Conservation (phyloP, 2,329 filamentous ascomycete genomes). For the Colletotrichum musicola region DNA sequence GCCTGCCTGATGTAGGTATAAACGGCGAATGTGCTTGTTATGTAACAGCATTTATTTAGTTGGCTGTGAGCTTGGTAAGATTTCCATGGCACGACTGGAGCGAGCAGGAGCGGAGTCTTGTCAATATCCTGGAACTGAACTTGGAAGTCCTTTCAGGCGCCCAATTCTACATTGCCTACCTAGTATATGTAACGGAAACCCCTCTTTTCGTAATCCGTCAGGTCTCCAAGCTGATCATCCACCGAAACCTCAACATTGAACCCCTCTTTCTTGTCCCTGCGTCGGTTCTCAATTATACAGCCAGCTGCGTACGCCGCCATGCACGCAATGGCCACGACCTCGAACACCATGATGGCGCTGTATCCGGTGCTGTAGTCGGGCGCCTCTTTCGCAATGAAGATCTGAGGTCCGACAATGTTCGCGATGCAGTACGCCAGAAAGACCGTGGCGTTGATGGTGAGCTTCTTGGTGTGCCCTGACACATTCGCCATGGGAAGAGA, state of each 20-base stretch:
- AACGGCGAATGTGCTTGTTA: too few species aligned
- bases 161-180: too few species aligned
- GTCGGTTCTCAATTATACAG: neutral
- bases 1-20: too few species aligned
- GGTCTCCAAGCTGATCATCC: neutral
- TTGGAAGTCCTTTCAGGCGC: neutral
- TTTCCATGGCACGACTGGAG: too few species aligned
- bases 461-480: slow-evolving; percentile 43
- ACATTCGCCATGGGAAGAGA: slow-evolving; percentile 44
- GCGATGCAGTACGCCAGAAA: slow-evolving; percentile 72
- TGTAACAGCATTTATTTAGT: too few species aligned
- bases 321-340: neutral
- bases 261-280: slow-evolving; percentile 33
- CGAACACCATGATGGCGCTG: slow-evolving; percentile 68
- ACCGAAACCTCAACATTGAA: neutral
- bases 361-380: slow-evolving; percentile 74
- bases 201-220: slow-evolving; percentile 18
- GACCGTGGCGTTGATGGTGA: slow-evolving; percentile 67
- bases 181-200: slow-evolving; percentile 2
- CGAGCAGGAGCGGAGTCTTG: too few species aligned
- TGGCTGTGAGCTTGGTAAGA: too few species aligned
- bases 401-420: slow-evolving; percentile 72
- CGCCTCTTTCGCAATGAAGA: slow-evolving; percentile 68
- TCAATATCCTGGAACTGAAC: neutral
- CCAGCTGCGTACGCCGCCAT: neutral